Conservation (phyloP, 2,329 filamentous ascomycete species). For the Apiospora rasikravindrae region DNA sequence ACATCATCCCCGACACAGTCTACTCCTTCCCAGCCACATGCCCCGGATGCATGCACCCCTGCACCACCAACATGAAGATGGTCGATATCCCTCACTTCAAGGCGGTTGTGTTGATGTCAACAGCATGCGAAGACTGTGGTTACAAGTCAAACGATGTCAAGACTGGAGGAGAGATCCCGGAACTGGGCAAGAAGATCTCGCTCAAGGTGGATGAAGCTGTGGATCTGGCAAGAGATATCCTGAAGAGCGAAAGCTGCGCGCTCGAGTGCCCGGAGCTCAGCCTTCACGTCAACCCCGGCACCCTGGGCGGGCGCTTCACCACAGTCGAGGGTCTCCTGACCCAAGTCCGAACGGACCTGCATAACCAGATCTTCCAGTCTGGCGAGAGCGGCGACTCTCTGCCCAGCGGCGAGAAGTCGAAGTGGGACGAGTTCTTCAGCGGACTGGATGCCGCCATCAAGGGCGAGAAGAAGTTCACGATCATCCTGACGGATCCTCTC, state of each 20-base stretch:
- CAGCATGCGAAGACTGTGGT: conserved; percentile 87
- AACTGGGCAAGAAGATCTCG: conserved; percentile 82
- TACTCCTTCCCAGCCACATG: conserved; percentile 93
- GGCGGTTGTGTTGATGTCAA: conserved; percentile 95
- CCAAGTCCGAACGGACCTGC: conserved; percentile 89
- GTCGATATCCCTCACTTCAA: conserved; percentile 98
- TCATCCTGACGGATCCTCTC: conserved; percentile 85
- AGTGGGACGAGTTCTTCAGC: conserved; percentile 83
- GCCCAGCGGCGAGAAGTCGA: conserved; percentile 63
- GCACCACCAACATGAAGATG: conserved; percentile 97
- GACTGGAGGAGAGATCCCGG: conserved; percentile 91
- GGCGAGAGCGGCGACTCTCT: conserved; percentile 83
- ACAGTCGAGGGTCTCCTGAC: conserved; percentile 94
- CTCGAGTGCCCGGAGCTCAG: conserved; percentile 86
- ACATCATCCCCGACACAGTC: conserved; percentile 91
- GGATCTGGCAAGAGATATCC: conserved; percentile 89
- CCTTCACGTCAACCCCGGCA: conserved; percentile 89
- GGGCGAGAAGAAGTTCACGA: conserved; percentile 79
- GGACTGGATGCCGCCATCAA: conserved; percentile 78
- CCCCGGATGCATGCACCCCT: conserved; percentile 85
- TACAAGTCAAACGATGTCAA: conserved; percentile 98
- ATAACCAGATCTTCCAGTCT: conserved; percentile 83
- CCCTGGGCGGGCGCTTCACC: conserved; percentile 93
- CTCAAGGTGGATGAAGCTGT: conserved; percentile 70
- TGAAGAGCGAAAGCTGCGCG: conserved; percentile 93